Conservation (phyloP, 2,329 filamentous ascomycete genomes). For the Chalaropsis thielavioides region DNA sequence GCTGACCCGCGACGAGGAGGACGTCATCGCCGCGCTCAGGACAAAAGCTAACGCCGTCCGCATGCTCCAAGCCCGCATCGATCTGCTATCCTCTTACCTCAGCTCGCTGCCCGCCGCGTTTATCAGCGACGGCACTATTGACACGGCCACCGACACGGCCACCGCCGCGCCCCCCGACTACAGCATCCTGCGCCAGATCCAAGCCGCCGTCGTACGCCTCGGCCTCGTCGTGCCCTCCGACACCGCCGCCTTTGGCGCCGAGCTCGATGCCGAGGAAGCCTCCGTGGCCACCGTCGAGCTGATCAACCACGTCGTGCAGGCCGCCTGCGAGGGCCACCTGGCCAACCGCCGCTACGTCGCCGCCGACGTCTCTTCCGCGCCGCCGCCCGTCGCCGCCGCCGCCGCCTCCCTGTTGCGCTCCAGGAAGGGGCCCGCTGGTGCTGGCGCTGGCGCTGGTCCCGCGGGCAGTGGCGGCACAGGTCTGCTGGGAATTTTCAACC, state of each 20-base stretch:
- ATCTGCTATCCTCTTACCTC: conserved; percentile 63
- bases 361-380: conserved; percentile 31
- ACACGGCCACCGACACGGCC: conserved; percentile 24
- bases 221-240: conserved; percentile 66
- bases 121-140: conserved; percentile 29
- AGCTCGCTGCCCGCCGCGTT: conserved; percentile 51
- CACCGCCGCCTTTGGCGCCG: conserved; percentile 47
- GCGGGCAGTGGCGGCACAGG: no score
- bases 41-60: conserved; percentile 86
- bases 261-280: conserved; percentile 64
- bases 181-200: conserved; percentile 72
- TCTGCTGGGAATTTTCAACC: no score
- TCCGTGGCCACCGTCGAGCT: conserved; percentile 69
- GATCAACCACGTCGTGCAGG: conserved; percentile 60
- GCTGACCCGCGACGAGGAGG: conserved; percentile 45
- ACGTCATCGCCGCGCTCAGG: conserved; percentile 52
- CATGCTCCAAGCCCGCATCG: conserved; percentile 70
- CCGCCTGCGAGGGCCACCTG: conserved; percentile 54
- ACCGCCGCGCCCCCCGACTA: conserved; percentile 37
- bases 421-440: background rate
- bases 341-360: conserved; percentile 59
- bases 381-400: background rate
- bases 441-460: no score
- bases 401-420: background rate
- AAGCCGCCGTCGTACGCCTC: conserved; percentile 69